Evolutionary conservation across 1,284 basidiomycete genomes (phyloP), one percentile per base, ranked within the genome.

Genomic region (Athelia psychrophila): DNA sequence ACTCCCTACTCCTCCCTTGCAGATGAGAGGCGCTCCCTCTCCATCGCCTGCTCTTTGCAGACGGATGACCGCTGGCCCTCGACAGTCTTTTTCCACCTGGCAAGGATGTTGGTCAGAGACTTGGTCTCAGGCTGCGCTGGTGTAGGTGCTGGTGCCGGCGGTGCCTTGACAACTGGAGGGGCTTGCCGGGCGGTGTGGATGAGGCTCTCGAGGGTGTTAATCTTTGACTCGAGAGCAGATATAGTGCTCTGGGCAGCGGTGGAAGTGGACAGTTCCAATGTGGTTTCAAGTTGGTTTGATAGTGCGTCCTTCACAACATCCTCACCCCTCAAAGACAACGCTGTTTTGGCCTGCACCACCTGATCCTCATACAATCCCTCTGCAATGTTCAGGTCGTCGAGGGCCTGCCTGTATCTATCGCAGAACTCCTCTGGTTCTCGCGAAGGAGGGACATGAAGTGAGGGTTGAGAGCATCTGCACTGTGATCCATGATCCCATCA

Each of bases 401-500:
- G 70, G 30, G 83, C 81, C 23, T 83, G 81, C 57, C 70, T 72
- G 69, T 97, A 97, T 49, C 95, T 75, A 48, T 91, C 85, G 57
- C 86, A 89, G 68, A 95, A 97, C 73, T 98, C 96, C 19, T 81
- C 81, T 23, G 88, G 86, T 1, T 77, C 23, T 93, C 94, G 16
- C 91, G 79, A 15, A 99, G 79, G 9, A 98, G 81, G 0, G 88
- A 89, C 12, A 99, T 88, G 60, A 98, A 97, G 64, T 98, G 94
- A 0, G 94, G 89, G 59, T 94, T 95, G 49, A 98, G 79, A 3
- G 89, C 84, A 59, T 97, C 94, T 49, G 92, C 77, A 65, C 99
- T 98, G 51, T 87, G 81, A 60, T 93, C 91, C 13, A 98, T 78
- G 78, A 98, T 93, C 46, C 83, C 83, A 59, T 97, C 93, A 8